Conservation (phyloP, 345 rosid species). For the Populus euphratica region DNA sequence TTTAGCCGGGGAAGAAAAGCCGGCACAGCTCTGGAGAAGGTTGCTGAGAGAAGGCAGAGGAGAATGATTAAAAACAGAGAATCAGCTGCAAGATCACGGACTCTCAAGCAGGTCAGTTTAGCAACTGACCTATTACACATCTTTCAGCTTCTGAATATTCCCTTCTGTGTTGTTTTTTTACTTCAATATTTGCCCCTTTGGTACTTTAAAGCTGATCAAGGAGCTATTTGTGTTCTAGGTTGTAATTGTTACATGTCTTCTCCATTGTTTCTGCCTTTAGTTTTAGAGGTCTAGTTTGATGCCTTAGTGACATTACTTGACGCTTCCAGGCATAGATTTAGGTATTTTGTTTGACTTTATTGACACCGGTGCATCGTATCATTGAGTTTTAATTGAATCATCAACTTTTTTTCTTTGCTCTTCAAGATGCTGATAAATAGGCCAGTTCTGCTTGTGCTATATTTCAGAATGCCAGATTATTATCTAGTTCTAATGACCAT, state of each 20-base stretch:
- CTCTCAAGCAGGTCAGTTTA: conserved; percentile 87
- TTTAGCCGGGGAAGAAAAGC: conserved; percentile 72
- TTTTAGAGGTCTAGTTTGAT: not conserved
- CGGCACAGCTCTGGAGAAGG: conserved; percentile 73
- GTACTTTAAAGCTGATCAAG: not conserved
- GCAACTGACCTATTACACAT: conserved; percentile 14
- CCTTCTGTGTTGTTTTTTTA: not conserved
- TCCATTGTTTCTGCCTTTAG: not conserved
- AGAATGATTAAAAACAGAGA: conserved; percentile 99
- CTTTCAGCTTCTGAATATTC: not conserved
- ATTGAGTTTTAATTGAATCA: not conserved
- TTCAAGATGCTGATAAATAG: not conserved
- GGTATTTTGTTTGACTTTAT: too few species aligned
- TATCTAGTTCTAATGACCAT: not conserved
- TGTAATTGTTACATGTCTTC: not conserved
- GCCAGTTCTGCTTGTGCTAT: not conserved
- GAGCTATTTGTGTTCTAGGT: not conserved
- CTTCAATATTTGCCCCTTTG: not conserved
- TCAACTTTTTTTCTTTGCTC: not conserved
- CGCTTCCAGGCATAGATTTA: not conserved
- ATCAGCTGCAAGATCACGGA: conserved; percentile 97
- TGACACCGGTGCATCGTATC: not conserved
- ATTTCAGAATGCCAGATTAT: not conserved
- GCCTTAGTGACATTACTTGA: not conserved
- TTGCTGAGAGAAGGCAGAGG: conserved; percentile 90